Conservation (phyloP, 2,329 filamentous ascomycete species). For the Aspergillus quadrilineatus region DNA sequence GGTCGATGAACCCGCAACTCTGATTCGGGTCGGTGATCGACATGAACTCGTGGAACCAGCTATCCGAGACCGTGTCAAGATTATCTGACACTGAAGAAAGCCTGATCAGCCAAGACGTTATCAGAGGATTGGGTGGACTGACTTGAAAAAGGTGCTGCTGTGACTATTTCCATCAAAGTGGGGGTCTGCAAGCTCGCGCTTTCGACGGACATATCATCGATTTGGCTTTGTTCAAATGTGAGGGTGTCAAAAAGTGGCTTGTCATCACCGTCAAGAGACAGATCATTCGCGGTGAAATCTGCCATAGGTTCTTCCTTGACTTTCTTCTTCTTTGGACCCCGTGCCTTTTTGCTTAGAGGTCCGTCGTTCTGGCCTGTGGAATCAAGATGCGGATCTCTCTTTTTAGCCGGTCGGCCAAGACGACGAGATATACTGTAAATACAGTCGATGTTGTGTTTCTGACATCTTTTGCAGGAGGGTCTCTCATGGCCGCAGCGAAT, state of each 20-base stretch:
- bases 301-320: conserved; percentile 6
- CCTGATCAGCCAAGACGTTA: neutral
- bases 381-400: conserved; percentile 19
- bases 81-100: conserved; percentile 16
- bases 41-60: conserved; percentile 32
- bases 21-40: conserved; percentile 16
- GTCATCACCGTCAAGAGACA: neutral
- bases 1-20: conserved; percentile 15
- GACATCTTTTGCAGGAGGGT: conserved; percentile 35
- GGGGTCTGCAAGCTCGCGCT: conserved; percentile 12
- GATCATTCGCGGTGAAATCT: neutral
- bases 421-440: conserved; percentile 39
- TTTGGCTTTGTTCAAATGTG: conserved; percentile 6
- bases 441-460: conserved; percentile 35
- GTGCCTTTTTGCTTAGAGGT: conserved; percentile 10
- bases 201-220: conserved; percentile 12
- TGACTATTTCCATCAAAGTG: conserved; percentile 13
- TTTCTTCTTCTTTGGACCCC: conserved; percentile 16
- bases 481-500: conserved; percentile 40
- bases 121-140: neutral
- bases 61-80: conserved; percentile 26
- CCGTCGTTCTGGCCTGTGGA: neutral
- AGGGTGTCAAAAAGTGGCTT: conserved; percentile 6
- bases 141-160: conserved; percentile 15
- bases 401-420: conserved; percentile 36